Evolutionary conservation across 2,329 filamentous ascomycete genomes (phyloP), one percentile per base, ranked within the genome.

Genomic region (Xylaria sp.): DNA sequence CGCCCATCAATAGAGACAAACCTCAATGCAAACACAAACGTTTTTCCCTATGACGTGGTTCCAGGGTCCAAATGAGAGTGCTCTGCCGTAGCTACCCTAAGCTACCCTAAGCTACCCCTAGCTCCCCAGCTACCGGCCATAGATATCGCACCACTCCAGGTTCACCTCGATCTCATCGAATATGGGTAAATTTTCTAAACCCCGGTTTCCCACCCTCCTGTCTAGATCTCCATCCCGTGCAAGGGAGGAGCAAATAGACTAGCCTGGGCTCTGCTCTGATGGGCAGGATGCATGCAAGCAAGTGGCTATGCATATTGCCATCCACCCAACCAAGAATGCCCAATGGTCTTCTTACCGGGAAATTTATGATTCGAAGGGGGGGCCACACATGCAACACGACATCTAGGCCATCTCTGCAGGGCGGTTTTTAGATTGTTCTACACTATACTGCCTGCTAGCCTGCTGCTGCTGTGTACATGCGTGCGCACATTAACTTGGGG

Each of bases 1-100:
- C 43, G 38, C 56, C 45, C 43, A 31, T 50, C 57, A 63, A 63
- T 63, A 60, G 51, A 60, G 57, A 52, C 51, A 58, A n/a, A 31
- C 28, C 52, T 53, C 54, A 62, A 58, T 62, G 49, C 54, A 58
- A 42, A 59, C 55, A 54, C 31, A 25, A 11, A 11, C 42, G 2
- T 37, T 37, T 57, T 38, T 23, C 47, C 38, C 31, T 46, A 52
- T 51, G 51, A 57, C 52, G 15, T 49, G 23, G 21, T 31, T 31
- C 35, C 23, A n/a, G 35, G 2, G 17, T 57, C 56, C n/a, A 21
- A 21, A 43, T 63, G 28, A 63, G 40, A 21, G 35, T 55, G 28
- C 31, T 28, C 45, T 7, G 7, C 23, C 17, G 11, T n/a, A 53
- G 46, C 40, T 53, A 47, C 51, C 38, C 42, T 50, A 25, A 33